Evolutionary conservation across 768 basidiomycete species (phyloP).

Genomic region (Kwoniella botswanensis): DNA sequence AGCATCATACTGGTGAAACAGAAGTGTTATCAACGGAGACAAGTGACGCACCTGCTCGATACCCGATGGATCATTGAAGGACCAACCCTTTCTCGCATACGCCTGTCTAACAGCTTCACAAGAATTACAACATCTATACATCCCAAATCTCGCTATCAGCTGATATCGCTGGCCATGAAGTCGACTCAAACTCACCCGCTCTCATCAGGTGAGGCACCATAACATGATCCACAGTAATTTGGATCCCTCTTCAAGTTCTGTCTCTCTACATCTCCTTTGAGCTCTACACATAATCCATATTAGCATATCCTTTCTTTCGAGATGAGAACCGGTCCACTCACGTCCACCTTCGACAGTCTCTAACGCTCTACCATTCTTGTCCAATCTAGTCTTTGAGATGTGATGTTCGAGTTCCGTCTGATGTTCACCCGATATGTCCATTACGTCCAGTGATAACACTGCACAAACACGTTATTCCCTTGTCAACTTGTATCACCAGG

Average conservation of each 20-base stretch:
- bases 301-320: constrained; percentile 1
- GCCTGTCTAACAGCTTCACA: constrained; percentile 92
- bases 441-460: constrained; percentile 95
- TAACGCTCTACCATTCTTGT: constrained; percentile 67
- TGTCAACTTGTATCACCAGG: constrained; percentile 6
- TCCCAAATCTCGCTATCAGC: constrained; percentile 59
- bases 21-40: not conserved
- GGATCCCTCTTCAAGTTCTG: constrained; percentile 48
- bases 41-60: constrained; percentile 78
- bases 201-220: constrained; percentile 68
- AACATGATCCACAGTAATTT: constrained; percentile 93
- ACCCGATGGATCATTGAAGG: constrained; percentile 83
- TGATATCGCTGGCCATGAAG: not conserved
- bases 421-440: constrained; percentile 97
- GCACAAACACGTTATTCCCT: constrained; percentile 3
- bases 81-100: constrained; percentile 93
- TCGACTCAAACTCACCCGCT: constrained; percentile 36
- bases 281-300: constrained; percentile 60
- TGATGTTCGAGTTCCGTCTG: constrained; percentile 88
- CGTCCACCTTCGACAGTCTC: constrained; percentile 46
- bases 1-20: not conserved
- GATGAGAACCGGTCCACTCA: constrained; percentile 22
- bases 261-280: constrained; percentile 81
- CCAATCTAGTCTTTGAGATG: constrained; percentile 79
- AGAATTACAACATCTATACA: constrained; percentile 88